phyloP scores from a whole-genome alignment of 1,284 basidiomycete genomes.

The Afroboletus lepidellus region DNA sequence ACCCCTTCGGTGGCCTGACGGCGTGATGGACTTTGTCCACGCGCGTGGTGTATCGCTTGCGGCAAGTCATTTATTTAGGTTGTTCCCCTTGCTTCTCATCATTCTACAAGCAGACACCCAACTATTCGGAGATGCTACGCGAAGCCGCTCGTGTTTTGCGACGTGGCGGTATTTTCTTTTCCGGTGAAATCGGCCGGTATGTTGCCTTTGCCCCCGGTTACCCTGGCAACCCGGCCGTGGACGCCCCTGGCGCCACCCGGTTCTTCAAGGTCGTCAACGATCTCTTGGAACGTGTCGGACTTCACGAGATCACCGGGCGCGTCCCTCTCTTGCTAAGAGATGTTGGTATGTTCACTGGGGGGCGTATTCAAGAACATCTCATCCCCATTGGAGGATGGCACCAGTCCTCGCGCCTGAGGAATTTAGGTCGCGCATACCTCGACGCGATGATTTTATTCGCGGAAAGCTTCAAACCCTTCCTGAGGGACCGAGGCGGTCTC shows the following conservation, averaged over 20 bases:
- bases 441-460: conserved; percentile 36
- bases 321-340: conserved; percentile 39
- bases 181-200: conserved; percentile 54
- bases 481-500: conserved; percentile 38
- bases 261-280: conserved; percentile 47
- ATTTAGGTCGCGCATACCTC: conserved; percentile 41
- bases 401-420: conserved; percentile 27
- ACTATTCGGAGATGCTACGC: conserved; percentile 49
- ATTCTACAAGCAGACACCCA: conserved; percentile 40
- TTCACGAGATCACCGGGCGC: conserved; percentile 35
- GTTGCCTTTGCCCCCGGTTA: conserved; percentile 41
- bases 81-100: conserved; percentile 13
- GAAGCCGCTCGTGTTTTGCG: conserved; percentile 61
- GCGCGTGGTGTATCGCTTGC: conserved; percentile 57
- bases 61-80: conserved; percentile 39
- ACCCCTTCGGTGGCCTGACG: conserved; percentile 46
- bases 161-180: conserved; percentile 62
- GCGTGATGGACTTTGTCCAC: conserved; percentile 61
- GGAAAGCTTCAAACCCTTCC: conserved; percentile 39
- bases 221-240: conserved; percentile 33
- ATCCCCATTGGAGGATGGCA: conserved; percentile 55
- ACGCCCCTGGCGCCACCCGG: conserved; percentile 39
- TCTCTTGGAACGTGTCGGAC: conserved; percentile 35
- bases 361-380: conserved; percentile 32
- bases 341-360: conserved; percentile 40